Percentiles rank a stretch among this genome's conserved stretches.
phyloP scores from a whole-genome alignment of 2,329 filamentous ascomycete genomes.

The Exophiala sp. region DNA sequence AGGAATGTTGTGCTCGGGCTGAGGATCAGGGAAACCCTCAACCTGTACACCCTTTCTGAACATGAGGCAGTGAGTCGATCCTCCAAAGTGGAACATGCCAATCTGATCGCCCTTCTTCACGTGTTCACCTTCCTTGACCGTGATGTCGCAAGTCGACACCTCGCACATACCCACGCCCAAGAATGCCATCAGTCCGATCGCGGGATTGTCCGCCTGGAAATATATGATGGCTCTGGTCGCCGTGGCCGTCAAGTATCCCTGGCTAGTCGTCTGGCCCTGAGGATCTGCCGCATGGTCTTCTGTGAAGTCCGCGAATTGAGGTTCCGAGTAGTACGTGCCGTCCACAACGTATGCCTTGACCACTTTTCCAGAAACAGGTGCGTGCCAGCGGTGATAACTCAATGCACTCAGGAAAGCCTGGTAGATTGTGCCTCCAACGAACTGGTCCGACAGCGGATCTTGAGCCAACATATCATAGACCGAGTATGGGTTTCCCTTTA shows the following conservation, averaged over 20 bases:
- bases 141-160: conserved; percentile 69
- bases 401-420: conserved; percentile 66
- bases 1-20: conserved; percentile 40
- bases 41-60: conserved; percentile 51
- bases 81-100: conserved; percentile 81
- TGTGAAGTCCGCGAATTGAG: conserved; percentile 48
- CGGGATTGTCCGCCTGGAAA: conserved; percentile 65
- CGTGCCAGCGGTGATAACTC: conserved; percentile 70
- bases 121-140: conserved; percentile 62
- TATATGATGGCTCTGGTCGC: conserved; percentile 68
- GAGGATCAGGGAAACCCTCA: conserved; percentile 38
- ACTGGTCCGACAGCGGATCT: conserved; percentile 52
- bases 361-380: conserved; percentile 62
- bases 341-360: conserved; percentile 56
- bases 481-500: conserved; percentile 67
- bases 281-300: conserved; percentile 33
- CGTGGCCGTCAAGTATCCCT: conserved; percentile 65
- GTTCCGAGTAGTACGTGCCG: conserved; percentile 67
- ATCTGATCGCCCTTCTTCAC: conserved; percentile 67
- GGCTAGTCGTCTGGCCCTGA: conserved; percentile 41
- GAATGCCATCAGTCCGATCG: conserved; percentile 67
- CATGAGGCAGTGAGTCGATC: conserved; percentile 65
- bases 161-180: conserved; percentile 74
- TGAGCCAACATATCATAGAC: conserved; percentile 60
- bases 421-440: conserved; percentile 64